These are phyloP conservation scores for Cajanus cajan DNA, from an alignment of 306 rosid genomes.

Conservation along the genomic window DNA sequence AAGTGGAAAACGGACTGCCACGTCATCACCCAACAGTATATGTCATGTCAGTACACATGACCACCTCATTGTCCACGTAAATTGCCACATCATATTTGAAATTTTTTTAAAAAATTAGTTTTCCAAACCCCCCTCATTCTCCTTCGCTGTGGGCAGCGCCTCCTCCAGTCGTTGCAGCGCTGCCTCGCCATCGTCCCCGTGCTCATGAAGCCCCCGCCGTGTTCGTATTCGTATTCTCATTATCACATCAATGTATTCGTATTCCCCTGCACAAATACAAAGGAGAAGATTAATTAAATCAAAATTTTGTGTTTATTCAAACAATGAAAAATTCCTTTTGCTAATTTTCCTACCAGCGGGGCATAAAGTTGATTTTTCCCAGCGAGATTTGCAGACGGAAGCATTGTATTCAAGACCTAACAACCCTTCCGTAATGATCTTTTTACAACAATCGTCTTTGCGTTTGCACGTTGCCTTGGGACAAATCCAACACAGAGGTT, in stretches of 20 bases:
- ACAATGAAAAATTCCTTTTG: not conserved
- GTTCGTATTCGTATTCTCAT: too few relatives aligned
- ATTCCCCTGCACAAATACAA: conserved; percentile 46
- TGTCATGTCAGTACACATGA: too few relatives aligned
- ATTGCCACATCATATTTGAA: too few relatives aligned
- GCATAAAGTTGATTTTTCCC: conserved; percentile 69
- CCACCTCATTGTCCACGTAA: too few relatives aligned
- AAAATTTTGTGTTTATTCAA: not conserved
- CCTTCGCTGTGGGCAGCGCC: too few relatives aligned
- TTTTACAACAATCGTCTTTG: conserved; percentile 61
- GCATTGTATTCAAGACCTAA: conserved; percentile 74
- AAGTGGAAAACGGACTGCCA: too few relatives aligned
- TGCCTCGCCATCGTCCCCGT: too few relatives aligned
- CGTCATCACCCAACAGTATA: too few relatives aligned
- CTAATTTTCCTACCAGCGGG: conserved; percentile 58
- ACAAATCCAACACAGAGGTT: conserved; percentile 82
- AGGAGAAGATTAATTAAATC: not conserved
- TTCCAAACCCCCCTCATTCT: too few relatives aligned
- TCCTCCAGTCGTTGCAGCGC: too few relatives aligned
- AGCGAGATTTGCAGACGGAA: conserved; percentile 76
- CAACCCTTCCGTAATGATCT: conserved; percentile 50
- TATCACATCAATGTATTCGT: conserved; percentile 73
- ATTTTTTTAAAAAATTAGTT: too few relatives aligned
- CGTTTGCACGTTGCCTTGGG: conserved; percentile 63
- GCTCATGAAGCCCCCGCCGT: too few relatives aligned